These are phyloP conservation scores for Macadamia tetraphylla DNA, from an alignment of 164 flowering plant species.

Conservation along the genomic window DNA sequence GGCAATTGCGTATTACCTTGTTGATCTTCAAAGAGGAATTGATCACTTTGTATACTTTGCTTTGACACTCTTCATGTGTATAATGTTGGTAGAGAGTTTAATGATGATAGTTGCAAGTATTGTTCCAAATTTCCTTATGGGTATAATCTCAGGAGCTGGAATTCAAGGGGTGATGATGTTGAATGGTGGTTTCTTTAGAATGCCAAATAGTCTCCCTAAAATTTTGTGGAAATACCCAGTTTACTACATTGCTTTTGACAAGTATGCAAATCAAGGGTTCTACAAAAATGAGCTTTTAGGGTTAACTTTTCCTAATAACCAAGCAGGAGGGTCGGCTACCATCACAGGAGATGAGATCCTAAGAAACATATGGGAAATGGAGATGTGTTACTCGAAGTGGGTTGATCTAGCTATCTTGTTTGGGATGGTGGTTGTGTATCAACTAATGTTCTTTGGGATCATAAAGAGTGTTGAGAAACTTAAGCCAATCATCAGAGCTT, in stretches of 20 bases:
- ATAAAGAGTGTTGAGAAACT: conserved; percentile 37
- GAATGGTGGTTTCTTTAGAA: conserved; percentile 44
- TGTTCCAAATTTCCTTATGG: conserved; percentile 61
- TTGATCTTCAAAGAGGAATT: conserved; percentile 32
- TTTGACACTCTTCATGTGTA: conserved; percentile 25
- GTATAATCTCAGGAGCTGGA: conserved; percentile 54
- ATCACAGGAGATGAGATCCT: conserved; percentile 30
- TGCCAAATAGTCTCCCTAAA: conserved; percentile 49
- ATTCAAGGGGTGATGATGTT: conserved; percentile 55
- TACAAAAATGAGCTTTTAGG: conserved; percentile 49
- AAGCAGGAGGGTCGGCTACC: conserved; percentile 11
- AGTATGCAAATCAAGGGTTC: conserved; percentile 42
- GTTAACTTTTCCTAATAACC: conserved; percentile 18
- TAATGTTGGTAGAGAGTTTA: conserved; percentile 54
- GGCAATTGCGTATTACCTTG: conserved; percentile 41
- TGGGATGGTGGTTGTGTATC: conserved; percentile 45
- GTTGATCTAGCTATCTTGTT: conserved; percentile 38
- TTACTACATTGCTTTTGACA: conserved; percentile 42
- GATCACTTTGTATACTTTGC: conserved; percentile 36
- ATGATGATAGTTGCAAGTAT: conserved; percentile 60
- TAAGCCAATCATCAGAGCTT: conserved; percentile 25
- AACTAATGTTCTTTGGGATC: conserved; percentile 33
- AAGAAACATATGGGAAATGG: conserved; percentile 37
- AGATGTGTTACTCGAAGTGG: conserved; percentile 49
- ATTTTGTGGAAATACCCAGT: conserved; percentile 58